A percentile compares a stretch with the other conserved stretches of the same genome.
phyloP scores from a whole-genome alignment of 352 stramenopile genomes.

The Globisporangium canariense region DNA sequence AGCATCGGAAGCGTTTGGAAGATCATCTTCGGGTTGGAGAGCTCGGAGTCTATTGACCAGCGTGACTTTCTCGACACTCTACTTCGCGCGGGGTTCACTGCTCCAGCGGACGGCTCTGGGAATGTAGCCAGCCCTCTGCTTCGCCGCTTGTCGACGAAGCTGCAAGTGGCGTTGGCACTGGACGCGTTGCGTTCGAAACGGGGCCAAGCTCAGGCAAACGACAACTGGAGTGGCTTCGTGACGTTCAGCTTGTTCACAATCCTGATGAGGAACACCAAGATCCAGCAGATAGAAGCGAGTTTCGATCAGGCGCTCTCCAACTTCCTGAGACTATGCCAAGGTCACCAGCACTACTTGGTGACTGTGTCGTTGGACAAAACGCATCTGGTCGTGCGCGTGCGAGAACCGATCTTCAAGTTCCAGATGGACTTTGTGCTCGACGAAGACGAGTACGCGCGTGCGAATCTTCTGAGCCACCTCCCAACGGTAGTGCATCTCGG shows the following conservation, averaged over 20 bases:
- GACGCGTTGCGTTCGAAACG: slow-evolving; percentile 41
- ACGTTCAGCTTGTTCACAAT: slow-evolving; percentile 48
- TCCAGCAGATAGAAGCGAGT: slow-evolving; percentile 47
- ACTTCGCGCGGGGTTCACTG: slow-evolving; percentile 32
- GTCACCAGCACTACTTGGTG: slow-evolving; percentile 46
- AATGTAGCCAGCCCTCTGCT: slow-evolving; percentile 8
- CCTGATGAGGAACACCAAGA: slow-evolving; percentile 36
- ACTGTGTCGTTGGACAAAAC: slow-evolving; percentile 30
- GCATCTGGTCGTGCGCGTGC: slow-evolving; percentile 36
- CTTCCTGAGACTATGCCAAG: slow-evolving; percentile 34
- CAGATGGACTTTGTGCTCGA: slow-evolving; percentile 45
- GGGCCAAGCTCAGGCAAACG: slow-evolving; percentile 16
- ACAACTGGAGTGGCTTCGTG: slow-evolving; percentile 15
- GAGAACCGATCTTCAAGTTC: slow-evolving; percentile 58
- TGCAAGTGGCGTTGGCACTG: slow-evolving; percentile 38
- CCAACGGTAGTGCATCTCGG: not conserved
- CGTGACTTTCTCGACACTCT: slow-evolving; percentile 42
- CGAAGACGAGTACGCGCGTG: slow-evolving; percentile 44
- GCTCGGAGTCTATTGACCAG: slow-evolving; percentile 31
- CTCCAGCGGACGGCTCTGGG: not conserved
- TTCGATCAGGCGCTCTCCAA: slow-evolving; percentile 43
- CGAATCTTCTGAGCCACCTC: slow-evolving; percentile 26
- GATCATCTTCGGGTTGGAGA: slow-evolving; percentile 34
- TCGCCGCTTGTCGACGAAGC: slow-evolving; percentile 27
- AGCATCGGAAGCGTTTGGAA: slow-evolving; percentile 44